Conservation (phyloP, 2,329 filamentous ascomycete species). For the Celoporthe dispersa region DNA sequence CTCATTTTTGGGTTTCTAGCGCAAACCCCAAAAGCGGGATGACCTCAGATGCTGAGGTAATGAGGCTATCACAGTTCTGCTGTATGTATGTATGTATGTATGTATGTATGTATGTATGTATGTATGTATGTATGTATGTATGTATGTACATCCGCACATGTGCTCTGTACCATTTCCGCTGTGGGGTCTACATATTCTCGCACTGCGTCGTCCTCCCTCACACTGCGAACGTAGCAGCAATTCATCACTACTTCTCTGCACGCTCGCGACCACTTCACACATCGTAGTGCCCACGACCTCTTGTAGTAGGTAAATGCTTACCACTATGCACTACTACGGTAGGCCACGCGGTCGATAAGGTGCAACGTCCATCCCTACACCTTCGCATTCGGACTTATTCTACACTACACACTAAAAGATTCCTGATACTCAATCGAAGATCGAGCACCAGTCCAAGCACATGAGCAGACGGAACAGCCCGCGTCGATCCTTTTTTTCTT, state of each 20-base stretch:
- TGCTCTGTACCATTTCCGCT: neutral
- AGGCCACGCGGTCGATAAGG: neutral
- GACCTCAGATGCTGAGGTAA: conserved; percentile 7
- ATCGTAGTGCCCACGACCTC: neutral
- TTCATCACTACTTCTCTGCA: neutral
- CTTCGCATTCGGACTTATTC: neutral
- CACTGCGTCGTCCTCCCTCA: neutral
- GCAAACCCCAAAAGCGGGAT: conserved; percentile 7
- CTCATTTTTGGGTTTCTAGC: conserved; percentile 5
- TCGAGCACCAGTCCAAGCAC: neutral
- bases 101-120: neutral
- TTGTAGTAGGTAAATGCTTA: neutral
- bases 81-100: neutral
- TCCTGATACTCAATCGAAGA: neutral
- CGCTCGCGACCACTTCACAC: neutral
- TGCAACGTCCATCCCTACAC: neutral
- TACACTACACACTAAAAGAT: neutral
- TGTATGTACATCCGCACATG: neutral
- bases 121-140: neutral
- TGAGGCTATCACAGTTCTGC: neutral
- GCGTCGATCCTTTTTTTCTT: neutral
- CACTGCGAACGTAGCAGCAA: neutral
- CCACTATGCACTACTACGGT: neutral
- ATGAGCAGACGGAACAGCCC: neutral
- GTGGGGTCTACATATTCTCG: neutral